phyloP scores from a whole-genome alignment of 164 flowering plant genomes.

The Nymphaea colorata region DNA sequence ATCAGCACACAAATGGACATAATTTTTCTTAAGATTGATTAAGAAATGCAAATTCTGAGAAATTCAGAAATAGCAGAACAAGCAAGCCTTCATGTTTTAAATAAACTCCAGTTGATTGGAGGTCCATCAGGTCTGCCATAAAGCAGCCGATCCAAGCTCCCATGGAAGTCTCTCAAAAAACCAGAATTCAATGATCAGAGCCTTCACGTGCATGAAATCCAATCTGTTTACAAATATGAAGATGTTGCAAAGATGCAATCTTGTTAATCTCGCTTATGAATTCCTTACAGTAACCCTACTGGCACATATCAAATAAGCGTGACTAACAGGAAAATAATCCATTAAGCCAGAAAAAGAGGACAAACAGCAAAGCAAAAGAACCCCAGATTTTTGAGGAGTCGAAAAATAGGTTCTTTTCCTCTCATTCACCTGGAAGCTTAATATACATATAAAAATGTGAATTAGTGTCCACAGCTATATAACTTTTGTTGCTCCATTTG shows the following conservation, averaged over 20 bases:
- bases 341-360: not conserved
- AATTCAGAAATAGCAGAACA: no score
- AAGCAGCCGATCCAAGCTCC: constrained; percentile 80
- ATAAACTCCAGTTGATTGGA: constrained; percentile 81
- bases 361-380: not conserved
- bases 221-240: constrained; percentile 77
- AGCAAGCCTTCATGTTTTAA: no score
- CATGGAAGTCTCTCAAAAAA: constrained; percentile 83
- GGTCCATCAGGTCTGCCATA: constrained; percentile 86
- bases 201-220: constrained; percentile 94
- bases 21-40: no score
- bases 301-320: not conserved
- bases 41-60: no score
- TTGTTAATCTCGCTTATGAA: constrained; percentile 63
- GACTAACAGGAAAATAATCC: not conserved
- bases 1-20: no score
- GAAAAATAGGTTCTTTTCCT: not conserved
- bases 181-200: constrained; percentile 68
- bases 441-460: no score
- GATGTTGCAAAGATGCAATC: constrained; percentile 80
- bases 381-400: not conserved
- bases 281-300: constrained; percentile 51
- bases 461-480: no score
- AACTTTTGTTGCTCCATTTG: no score
- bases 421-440: no score